Base-by-base conservation (phyloP, 345 rosid genomes). In the Eutrema yunnanense region DNA sequence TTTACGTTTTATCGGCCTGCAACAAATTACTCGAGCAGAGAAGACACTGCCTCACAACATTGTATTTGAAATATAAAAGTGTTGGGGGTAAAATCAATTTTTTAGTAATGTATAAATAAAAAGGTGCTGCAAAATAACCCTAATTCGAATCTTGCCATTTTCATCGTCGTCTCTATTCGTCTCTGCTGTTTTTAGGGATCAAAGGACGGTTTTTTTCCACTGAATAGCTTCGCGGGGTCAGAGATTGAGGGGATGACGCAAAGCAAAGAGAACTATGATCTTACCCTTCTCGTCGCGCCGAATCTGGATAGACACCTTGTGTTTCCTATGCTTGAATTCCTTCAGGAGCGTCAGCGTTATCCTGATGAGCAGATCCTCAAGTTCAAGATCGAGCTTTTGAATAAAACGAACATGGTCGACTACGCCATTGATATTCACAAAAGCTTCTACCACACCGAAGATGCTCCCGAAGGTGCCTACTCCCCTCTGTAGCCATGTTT, bases 391-490 rank as follows among this genome's bases (percentile, higher is more conserved):
- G 90, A 88, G 72, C 92, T 92, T 33, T 67, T 95, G 78, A 92
- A 84, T 90, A 83, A 87, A 54, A 95, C 99, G 49, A 95, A 95
- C 82, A 95, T 95, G 98, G 97, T 92, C 33, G 99, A 95, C 71
- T 92, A 95, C 86, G 99, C 98, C 67, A 92, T 95, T 98, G 99
- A 95, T 79, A 95, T 95, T 61, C 92, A 92, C 82, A 95, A 95
- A 87, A 88, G 84, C 66, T 96, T 95, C 54, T 95, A 95, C 82
- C 92, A 79, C 82, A 87, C 96, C 4, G 97, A 88, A 19, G 97
- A 92, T 41, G 97, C 90, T 62, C 97, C 97, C 16, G 90, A 79
- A 73, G 82, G 82, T 79, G 0, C 4, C 9, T 51, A 9, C 19
- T 40, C 43, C 42, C n/a, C 48, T 33, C 53, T 62, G 22, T 6